These are phyloP conservation scores for Paspalum vaginatum DNA, from an alignment of 176 grass and related monocot species.

Conservation along the genomic window DNA sequence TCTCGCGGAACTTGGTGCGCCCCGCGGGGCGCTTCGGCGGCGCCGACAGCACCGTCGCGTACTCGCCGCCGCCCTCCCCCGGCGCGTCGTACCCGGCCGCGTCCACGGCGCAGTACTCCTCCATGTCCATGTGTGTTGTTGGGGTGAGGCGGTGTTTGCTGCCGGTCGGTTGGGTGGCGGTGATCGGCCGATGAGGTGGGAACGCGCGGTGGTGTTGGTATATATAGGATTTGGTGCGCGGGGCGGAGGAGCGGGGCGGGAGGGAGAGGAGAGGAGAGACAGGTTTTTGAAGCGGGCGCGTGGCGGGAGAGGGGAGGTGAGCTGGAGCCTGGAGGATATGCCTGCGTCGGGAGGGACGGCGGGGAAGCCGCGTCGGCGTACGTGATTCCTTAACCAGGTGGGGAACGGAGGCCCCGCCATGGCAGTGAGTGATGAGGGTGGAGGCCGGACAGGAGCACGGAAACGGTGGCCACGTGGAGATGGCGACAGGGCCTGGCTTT, in stretches of 20 bases:
- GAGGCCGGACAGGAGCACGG: too few species aligned
- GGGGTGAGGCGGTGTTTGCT: too few species aligned
- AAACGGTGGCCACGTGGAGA: constrained; percentile 26
- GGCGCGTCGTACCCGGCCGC: neutral
- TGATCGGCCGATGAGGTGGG: neutral
- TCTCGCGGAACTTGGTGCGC: constrained; percentile 91
- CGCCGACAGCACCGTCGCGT: constrained; percentile 59
- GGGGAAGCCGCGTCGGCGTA: constrained; percentile 31
- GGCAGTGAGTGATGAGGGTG: neutral
- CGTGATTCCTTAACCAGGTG: neutral
- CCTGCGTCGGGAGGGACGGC: constrained; percentile 7
- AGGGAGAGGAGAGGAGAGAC: neutral
- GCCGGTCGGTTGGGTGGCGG: neutral
- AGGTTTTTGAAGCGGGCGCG: neutral
- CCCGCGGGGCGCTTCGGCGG: constrained; percentile 75
- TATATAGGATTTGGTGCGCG: constrained; percentile 40
- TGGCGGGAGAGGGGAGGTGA: constrained; percentile 36
- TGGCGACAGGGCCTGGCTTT: constrained; percentile 33
- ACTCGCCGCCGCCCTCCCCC: neutral
- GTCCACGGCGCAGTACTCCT: neutral
- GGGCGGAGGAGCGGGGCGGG: rapidly evolving
- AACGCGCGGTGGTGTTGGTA: neutral
- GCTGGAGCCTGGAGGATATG: constrained; percentile 3
- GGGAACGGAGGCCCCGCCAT: neutral
- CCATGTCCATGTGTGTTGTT: too few species aligned